Evolutionary conservation across 257 asterid genomes (phyloP), one percentile per base, ranked within the genome.

Genomic region (Craterostigma plantagineum): DNA sequence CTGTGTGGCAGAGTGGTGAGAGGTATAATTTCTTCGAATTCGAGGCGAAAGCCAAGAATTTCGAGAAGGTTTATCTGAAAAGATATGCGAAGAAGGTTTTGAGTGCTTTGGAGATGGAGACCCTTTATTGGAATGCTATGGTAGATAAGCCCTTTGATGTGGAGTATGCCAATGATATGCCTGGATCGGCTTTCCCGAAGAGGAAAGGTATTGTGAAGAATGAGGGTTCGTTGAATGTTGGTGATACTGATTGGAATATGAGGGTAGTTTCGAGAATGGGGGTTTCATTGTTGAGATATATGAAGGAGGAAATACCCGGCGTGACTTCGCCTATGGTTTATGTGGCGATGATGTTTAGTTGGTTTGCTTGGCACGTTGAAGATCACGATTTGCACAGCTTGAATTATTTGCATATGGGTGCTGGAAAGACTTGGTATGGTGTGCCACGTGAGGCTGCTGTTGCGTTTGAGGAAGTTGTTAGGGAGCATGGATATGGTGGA

Each of bases 331-430:
- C 99, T 0, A 90, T 90, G 99, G 91, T 90, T 54, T 90, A 90
- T 60, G 66, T 90, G 52, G 99, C 99, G 10, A 90, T 90, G 99
- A 68, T 90, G 91, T 83, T 90, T 63, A 90, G 99, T 51, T 90
- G 99, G 99, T 90, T 90, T 66, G 99, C 99, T 59, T 90, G 99
- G 99, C 99, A 90, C 52, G 99, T 83, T 33, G 99, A 90, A 68
- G 99, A 90, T 75, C 99, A 90, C 66, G 99, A 90, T 59, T 71
- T 90, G 71, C 99, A 90, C 60, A 90, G 99, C 72, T 72, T 90
- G 87, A 90, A 90, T 70, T 90, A 79, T 70, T 43, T 79, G 50
- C 99, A 90, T 35, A 61, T 61, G 61, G 99, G 99, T 43, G 74
- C 96, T 0, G 83, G 87, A 35, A 90, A 90, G 67, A 90, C 99